These are phyloP conservation scores for Closterium sp. DNA, from an alignment of 139 green algal species.

Conservation along the genomic window DNA sequence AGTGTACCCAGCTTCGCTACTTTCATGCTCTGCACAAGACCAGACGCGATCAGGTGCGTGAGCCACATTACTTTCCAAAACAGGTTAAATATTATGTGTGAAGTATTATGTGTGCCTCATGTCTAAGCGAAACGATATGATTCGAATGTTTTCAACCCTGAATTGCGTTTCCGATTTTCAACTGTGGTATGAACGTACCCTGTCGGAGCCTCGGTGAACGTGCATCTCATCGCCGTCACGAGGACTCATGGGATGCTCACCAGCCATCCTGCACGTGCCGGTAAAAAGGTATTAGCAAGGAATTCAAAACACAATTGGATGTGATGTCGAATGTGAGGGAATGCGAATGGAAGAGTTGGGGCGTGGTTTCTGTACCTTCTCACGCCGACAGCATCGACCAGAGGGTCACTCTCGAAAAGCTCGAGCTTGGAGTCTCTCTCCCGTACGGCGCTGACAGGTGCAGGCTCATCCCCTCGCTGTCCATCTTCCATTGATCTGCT, in stretches of 20 bases:
- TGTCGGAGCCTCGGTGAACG: conserved; percentile 8
- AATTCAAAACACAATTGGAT: not conserved
- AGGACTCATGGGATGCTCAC: conserved; percentile 12
- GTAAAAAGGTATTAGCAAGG: not conserved
- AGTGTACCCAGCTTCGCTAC: conserved; percentile 49
- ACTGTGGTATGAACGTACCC: not conserved
- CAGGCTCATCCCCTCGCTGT: not conserved
- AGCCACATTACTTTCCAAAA: conserved; percentile 9
- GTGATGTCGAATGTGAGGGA: not conserved
- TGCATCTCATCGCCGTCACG: conserved; percentile 36
- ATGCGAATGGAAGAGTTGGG: not conserved
- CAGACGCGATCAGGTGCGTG: not conserved
- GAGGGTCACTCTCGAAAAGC: conserved; percentile 45
- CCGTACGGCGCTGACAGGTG: not conserved
- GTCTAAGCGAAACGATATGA: not conserved
- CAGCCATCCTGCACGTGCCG: conserved; percentile 17
- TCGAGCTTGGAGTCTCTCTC: conserved; percentile 44
- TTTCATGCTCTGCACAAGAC: conserved; percentile 35
- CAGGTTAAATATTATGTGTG: not conserved
- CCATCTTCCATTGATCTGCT: not conserved
- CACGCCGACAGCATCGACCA: conserved; percentile 40
- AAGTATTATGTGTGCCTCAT: not conserved
- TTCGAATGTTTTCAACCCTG: not conserved
- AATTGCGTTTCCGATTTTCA: not conserved
- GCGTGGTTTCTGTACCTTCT: conserved; percentile 13